Conservation (phyloP, 1,284 basidiomycete genomes). For the Ceratobasidium sp. region DNA sequence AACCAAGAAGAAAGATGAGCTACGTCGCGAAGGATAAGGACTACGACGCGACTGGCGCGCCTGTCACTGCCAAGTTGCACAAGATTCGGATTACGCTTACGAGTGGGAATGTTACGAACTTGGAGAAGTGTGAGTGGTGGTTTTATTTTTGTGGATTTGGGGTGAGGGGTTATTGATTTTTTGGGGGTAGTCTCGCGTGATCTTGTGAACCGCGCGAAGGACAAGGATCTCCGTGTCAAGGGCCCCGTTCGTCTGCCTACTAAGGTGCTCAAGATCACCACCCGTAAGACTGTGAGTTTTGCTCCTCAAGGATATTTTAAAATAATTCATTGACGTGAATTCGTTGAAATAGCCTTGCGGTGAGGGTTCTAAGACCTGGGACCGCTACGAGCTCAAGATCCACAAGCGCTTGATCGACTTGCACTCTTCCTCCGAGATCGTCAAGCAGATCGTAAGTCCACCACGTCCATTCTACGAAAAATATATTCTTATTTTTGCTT, state of each 20-base stretch:
- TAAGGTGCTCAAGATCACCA: constrained; percentile 98
- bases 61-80: constrained; percentile 92
- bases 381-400: constrained; percentile 98
- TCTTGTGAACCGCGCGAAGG: constrained; percentile 98
- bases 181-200: constrained; percentile 84
- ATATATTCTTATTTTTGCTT: background rate
- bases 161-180: constrained; percentile 6
- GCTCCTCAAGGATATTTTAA: background rate
- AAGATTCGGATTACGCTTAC: constrained; percentile 99
- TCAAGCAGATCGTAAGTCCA: constrained; percentile 95
- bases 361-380: constrained; percentile 99
- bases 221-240: constrained; percentile 99
- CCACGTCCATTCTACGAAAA: constrained; percentile 63
- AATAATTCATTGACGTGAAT: background rate
- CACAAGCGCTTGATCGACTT: constrained; percentile 99
- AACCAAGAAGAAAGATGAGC: constrained; percentile 84
- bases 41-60: constrained; percentile 92
- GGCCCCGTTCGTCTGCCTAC: constrained; percentile 99
- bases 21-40: constrained; percentile 99
- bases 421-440: constrained; percentile 98
- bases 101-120: constrained; percentile 96
- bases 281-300: constrained; percentile 90
- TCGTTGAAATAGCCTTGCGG: constrained; percentile 83
- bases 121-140: constrained; percentile 91
- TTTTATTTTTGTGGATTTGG: background rate